Evolutionary conservation across 306 rosid genomes (phyloP).

Genomic region (Quillaja saponaria): DNA sequence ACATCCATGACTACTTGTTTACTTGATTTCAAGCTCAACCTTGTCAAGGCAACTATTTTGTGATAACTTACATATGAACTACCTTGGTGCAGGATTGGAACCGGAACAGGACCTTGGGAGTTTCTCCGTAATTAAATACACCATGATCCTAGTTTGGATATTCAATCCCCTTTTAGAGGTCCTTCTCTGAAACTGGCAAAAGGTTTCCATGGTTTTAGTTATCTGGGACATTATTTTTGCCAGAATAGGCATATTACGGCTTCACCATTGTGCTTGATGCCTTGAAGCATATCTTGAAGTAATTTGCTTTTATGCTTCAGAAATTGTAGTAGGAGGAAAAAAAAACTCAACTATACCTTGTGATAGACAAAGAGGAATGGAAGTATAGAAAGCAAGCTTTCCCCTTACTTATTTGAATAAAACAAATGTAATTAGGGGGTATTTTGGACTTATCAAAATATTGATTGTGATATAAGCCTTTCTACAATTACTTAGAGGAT

Average conservation of each 20-base stretch:
- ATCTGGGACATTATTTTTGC: constrained; percentile 21
- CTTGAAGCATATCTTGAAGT: constrained; percentile 33
- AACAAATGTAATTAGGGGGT: too few relatives aligned
- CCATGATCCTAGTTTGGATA: constrained; percentile 18
- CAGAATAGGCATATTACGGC: constrained; percentile 6
- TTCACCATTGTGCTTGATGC: constrained; percentile 10
- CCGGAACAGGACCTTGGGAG: constrained; percentile 93
- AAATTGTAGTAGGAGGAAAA: constrained; percentile 29
- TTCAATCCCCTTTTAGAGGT: constrained; percentile 15
- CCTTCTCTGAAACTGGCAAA: constrained; percentile 12
- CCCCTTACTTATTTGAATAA: too few relatives aligned
- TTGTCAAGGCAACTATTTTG: constrained; percentile 2
- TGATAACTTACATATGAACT: neutral
- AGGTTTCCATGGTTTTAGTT: neutral
- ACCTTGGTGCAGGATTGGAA: constrained; percentile 72
- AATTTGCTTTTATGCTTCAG: constrained; percentile 22
- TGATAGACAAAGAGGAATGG: constrained; percentile 1
- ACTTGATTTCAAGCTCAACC: too few relatives aligned
- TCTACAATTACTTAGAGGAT: too few relatives aligned
- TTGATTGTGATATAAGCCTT: too few relatives aligned
- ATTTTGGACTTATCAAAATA: too few relatives aligned
- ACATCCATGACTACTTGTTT: neutral
- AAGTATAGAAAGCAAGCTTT: too few relatives aligned
- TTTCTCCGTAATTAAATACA: constrained; percentile 53
- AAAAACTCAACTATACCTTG: neutral